Conservation (phyloP, 768 basidiomycete genomes). For the Pulveroboletus sp. region DNA sequence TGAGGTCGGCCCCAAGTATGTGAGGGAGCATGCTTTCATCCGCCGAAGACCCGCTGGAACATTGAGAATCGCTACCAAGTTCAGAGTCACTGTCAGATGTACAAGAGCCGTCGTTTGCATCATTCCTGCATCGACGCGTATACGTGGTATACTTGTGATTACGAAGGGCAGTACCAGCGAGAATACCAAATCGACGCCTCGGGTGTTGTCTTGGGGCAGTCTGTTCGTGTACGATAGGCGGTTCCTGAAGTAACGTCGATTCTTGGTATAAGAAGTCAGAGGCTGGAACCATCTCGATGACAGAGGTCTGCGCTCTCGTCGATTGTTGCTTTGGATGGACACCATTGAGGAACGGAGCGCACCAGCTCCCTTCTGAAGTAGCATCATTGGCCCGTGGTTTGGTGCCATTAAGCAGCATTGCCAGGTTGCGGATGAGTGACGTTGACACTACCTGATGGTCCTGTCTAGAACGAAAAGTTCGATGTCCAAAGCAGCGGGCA, state of each 20-base stretch:
- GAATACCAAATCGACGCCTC: constrained; percentile 14
- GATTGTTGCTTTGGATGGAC: not conserved
- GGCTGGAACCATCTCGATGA: not conserved
- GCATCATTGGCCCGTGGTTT: constrained; percentile 2
- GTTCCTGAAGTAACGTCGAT: not conserved
- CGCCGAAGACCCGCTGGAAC: constrained; percentile 18
- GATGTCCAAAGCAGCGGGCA: not conserved
- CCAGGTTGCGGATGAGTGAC: not conserved
- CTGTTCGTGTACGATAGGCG: not conserved
- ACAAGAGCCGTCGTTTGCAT: constrained; percentile 2
- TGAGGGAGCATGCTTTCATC: constrained; percentile 20
- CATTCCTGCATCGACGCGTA: not conserved
- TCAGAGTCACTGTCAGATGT: constrained; percentile 16
- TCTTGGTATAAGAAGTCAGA: not conserved
- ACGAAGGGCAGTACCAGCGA: constrained; percentile 20
- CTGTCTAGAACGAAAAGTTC: not conserved
- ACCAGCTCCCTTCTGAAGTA: not conserved
- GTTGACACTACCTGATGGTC: not conserved
- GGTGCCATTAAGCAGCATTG: not conserved
- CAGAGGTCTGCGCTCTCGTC: not conserved
- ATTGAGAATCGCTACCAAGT: constrained; percentile 15
- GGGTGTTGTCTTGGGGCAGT: not conserved
- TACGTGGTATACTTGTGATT: constrained; percentile 7
- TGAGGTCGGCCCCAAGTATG: constrained; percentile 25
- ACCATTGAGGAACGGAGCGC: constrained; percentile 1